phyloP scores from a whole-genome alignment of 176 grass and related monocot species.

The Alloteropsis semialata region DNA sequence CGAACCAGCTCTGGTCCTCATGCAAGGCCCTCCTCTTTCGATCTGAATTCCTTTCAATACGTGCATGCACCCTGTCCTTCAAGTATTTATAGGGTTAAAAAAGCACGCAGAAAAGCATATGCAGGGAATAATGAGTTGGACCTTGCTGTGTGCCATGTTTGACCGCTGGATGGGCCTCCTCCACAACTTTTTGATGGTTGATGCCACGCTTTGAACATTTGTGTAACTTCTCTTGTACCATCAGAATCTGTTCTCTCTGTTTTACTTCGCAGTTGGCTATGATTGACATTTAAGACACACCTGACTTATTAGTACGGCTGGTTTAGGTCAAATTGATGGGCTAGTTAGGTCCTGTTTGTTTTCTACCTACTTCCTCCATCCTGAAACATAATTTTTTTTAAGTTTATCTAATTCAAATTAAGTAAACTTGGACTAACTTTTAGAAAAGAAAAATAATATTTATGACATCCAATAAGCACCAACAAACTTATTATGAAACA shows the following conservation, averaged over 20 bases:
- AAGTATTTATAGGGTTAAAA: constrained; percentile 35
- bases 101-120: background rate
- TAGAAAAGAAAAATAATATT: too few species aligned
- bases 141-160: background rate
- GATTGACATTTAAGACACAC: background rate
- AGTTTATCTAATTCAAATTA: too few species aligned
- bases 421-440: too few species aligned
- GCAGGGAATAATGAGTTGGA: constrained; percentile 16
- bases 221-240: background rate
- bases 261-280: background rate
- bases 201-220: constrained; percentile 12
- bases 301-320: background rate
- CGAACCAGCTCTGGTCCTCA: constrained; percentile 35
- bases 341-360: too few species aligned
- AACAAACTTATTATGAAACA: too few species aligned
- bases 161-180: background rate
- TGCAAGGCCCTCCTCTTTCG: constrained; percentile 21
- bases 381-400: too few species aligned
- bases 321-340: background rate
- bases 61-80: background rate
- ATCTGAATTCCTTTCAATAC: background rate
- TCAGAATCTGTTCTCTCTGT: constrained; percentile 31
- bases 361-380: too few species aligned
- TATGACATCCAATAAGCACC: too few species aligned
- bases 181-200: background rate